Base-by-base conservation (phyloP, 2,329 filamentous ascomycete species). In the Phaeosphaeria sp. region DNA sequence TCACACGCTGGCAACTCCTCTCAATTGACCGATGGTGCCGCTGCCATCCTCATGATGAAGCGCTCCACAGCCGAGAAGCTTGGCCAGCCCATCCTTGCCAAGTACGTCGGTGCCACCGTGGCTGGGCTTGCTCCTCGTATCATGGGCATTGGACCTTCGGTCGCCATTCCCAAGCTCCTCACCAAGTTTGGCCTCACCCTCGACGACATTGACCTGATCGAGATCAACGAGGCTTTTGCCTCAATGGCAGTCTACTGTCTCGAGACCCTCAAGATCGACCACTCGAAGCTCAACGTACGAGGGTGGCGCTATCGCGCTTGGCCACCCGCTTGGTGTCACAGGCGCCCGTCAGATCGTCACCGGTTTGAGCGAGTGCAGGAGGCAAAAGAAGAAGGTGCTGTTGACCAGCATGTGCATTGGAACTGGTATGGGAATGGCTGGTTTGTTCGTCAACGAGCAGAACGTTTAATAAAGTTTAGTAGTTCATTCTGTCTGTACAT, bases 151-250 rank as follows among this genome's bases (percentile, higher is more conserved):
- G 91, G 91, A 54, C 91, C 91, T 36, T 88, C 88, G 44, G 79
- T 87, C 64, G 87, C 86, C 20, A 87, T 89, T 60, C 87, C 87
- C 62, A 99, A 99, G 86, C 87, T 99, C 27, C 86, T 99, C 46
- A 80, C 80, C 73, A 89, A 95, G 81, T 88, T 90, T 84, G 88
- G 90, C 79, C 80, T 99, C 60, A 86, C 84, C 22, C 82, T 96
- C 53, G 86, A 89, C 58, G 95, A 98, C 69, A 86, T 95, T 61
- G 95, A 99, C 73, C 85, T 98, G 36, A 84, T 94, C 68, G 95
- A 98, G 85, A 81, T 99, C 74, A 99, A 99, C 82, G 95, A 99
- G 85, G 95, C 95, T 1, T 99, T 99, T 72, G 94, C 93, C 21
- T 95, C 91, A 52, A 98, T 98, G 95, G 93, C 92, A 1, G 93